phyloP scores from a whole-genome alignment of 1,139 yeast species.

The Petasospora rhodanensis region DNA sequence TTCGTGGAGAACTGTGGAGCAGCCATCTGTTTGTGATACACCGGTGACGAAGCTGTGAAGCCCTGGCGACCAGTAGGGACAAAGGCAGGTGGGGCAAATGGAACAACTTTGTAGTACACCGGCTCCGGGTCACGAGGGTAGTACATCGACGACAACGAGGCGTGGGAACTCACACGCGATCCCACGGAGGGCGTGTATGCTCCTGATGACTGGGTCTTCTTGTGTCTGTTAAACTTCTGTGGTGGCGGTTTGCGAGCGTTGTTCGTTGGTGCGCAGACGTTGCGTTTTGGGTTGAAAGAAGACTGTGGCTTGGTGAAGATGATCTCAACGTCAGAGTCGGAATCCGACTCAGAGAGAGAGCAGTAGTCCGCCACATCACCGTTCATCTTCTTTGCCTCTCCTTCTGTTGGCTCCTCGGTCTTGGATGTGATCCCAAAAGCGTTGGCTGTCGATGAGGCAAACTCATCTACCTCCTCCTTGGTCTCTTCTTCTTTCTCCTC shows the following conservation, averaged over 20 bases:
- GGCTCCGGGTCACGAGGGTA: constrained; percentile 10
- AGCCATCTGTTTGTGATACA: constrained; percentile 18
- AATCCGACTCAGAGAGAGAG: constrained; percentile 8
- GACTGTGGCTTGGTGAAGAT: constrained; percentile 8
- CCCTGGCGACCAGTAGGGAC: too few species aligned
- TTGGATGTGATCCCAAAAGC: constrained; percentile 11
- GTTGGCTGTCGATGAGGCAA: too few species aligned
- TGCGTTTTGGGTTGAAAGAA: constrained; percentile 3
- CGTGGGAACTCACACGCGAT: constrained; percentile 18
- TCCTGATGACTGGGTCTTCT: constrained; percentile 6
- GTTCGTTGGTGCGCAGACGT: constrained; percentile 1
- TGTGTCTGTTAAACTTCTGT: constrained; percentile 1
- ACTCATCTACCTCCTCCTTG: constrained; percentile 4
- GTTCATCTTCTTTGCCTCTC: background rate
- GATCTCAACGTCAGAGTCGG: constrained; percentile 9
- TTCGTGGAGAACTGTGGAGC: constrained; percentile 43
- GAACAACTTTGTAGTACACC: constrained; percentile 8
- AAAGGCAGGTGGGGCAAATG: constrained; percentile 17
- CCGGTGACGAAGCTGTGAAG: too few species aligned
- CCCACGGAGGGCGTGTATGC: constrained; percentile 5
- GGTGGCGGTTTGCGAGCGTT: constrained; percentile 1
- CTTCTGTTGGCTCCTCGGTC: too few species aligned
- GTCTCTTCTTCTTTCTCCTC: constrained; percentile 1
- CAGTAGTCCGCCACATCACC: constrained; percentile 5
- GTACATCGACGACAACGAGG: constrained; percentile 17